Evolutionary conservation across 208 protist species (phyloP).

Genomic region (Trypanosoma platydactyli): DNA sequence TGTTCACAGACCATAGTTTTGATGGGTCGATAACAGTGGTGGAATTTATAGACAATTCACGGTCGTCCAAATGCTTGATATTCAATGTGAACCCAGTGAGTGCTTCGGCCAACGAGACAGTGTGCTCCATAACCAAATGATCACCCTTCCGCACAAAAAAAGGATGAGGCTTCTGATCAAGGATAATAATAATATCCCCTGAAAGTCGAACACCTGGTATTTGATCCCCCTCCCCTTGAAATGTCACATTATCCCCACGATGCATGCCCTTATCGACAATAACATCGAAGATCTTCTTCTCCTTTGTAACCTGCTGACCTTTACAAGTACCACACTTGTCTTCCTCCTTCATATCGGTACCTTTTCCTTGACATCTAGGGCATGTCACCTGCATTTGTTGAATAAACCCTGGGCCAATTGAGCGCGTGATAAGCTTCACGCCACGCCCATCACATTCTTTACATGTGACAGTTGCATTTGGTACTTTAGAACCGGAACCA

Average conservation of each 20-base stretch:
- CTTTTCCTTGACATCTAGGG: constrained; percentile 92
- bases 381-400: constrained; percentile 96
- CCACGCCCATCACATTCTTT: constrained; percentile 93
- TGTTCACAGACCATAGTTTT: constrained; percentile 78
- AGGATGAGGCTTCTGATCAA: constrained; percentile 95
- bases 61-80: constrained; percentile 91
- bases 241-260: constrained; percentile 95
- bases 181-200: constrained; percentile 98
- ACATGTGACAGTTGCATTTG: constrained; percentile 85
- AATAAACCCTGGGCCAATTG: constrained; percentile 96
- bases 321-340: constrained; percentile 95
- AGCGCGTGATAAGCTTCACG: constrained; percentile 90
- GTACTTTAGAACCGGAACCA: constrained; percentile 80
- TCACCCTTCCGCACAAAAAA: constrained; percentile 93
- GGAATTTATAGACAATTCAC: constrained; percentile 80
- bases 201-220: constrained; percentile 90
- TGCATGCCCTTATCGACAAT: constrained; percentile 97
- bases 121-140: constrained; percentile 94
- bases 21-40: constrained; percentile 82
- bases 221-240: constrained; percentile 96
- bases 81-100: constrained; percentile 92
- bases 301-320: constrained; percentile 94
- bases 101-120: constrained; percentile 93
- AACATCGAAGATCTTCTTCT: constrained; percentile 97
- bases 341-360: constrained; percentile 88